phyloP scores from a whole-genome alignment of 2,329 filamentous ascomycete species.

The Rasamsonia emersonii region DNA sequence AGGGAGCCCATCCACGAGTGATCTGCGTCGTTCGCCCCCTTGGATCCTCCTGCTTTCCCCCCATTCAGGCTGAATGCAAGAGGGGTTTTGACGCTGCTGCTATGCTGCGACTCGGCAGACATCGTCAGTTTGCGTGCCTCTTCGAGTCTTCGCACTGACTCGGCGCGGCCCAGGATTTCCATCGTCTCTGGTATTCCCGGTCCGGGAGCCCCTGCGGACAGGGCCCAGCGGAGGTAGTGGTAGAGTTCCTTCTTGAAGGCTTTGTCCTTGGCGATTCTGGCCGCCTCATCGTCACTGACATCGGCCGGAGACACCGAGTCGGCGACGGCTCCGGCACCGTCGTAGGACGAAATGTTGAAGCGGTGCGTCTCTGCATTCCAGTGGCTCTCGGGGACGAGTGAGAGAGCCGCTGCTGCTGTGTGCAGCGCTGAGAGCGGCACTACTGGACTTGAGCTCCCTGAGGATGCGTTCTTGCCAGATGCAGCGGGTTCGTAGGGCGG shows the following conservation, averaged over 20 bases:
- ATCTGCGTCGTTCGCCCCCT: constrained; percentile 11
- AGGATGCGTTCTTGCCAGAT: constrained; percentile 10
- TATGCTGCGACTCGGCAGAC: constrained; percentile 8
- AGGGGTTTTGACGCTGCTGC: too few relatives aligned
- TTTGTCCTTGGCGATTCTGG: constrained; percentile 19
- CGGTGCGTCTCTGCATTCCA: constrained; percentile 34
- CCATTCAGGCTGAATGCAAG: not conserved
- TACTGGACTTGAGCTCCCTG: constrained; percentile 6
- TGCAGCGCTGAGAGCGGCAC: constrained; percentile 32
- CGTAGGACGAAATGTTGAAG: constrained; percentile 30
- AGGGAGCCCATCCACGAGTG: constrained; percentile 28
- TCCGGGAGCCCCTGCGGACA: constrained; percentile 45
- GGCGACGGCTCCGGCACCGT: constrained; percentile 12
- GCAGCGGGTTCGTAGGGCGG: constrained; percentile 15
- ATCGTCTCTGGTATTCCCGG: constrained; percentile 47
- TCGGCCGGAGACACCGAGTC: constrained; percentile 14
- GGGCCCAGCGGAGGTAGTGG: constrained; percentile 48
- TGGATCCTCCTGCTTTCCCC: constrained; percentile 1
- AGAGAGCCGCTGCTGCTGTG: constrained; percentile 35
- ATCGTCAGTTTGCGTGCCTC: constrained; percentile 29
- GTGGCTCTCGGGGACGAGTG: constrained; percentile 31
- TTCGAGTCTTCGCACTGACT: constrained; percentile 39
- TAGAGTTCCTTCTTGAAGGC: constrained; percentile 41
- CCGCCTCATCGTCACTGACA: constrained; percentile 16
- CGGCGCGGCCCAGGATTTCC: constrained; percentile 46